Conservation (phyloP, 202 grass and related monocot genomes). For the Dendrocalamus latiflorus region DNA sequence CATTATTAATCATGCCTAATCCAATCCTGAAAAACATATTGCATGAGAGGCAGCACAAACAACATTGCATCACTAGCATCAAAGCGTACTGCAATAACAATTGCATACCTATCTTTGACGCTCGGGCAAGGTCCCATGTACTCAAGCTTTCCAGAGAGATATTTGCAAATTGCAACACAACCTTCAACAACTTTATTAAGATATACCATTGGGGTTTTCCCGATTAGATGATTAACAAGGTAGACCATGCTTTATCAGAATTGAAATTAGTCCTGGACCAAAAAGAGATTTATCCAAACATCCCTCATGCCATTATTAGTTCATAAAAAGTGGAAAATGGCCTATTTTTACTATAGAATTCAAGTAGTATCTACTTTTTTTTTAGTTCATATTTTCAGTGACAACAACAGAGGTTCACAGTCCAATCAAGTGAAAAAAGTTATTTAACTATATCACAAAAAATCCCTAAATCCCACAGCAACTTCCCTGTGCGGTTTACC, state of each 20-base stretch:
- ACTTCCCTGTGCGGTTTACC: neutral
- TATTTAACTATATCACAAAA: neutral
- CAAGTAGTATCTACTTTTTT: neutral
- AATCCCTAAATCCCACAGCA: neutral
- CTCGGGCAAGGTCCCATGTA: slow-evolving; percentile 87
- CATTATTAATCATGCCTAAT: slow-evolving; percentile 89
- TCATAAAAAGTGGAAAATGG: neutral
- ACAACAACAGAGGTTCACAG: neutral
- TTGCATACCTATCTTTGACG: slow-evolving; percentile 77
- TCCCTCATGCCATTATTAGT: neutral
- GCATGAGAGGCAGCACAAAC: slow-evolving; percentile 19
- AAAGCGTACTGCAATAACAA: neutral
- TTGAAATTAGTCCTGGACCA: neutral
- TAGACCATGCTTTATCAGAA: slow-evolving; percentile 40
- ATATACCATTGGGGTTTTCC: too few species aligned
- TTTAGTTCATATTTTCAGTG: neutral
- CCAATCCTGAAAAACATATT: slow-evolving; percentile 51
- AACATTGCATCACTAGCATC: neutral
- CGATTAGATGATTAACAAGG: too few species aligned
- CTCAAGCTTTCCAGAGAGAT: slow-evolving; percentile 83
- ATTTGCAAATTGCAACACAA: slow-evolving; percentile 78
- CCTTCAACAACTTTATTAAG: too few species aligned
- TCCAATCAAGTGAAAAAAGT: neutral
- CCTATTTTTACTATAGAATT: neutral
- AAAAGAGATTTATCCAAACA: neutral